A percentile compares a stretch with the other conserved stretches of the same genome.
Conservation (phyloP, 78 protist genomes). For the Diacronema lutheri region DNA sequence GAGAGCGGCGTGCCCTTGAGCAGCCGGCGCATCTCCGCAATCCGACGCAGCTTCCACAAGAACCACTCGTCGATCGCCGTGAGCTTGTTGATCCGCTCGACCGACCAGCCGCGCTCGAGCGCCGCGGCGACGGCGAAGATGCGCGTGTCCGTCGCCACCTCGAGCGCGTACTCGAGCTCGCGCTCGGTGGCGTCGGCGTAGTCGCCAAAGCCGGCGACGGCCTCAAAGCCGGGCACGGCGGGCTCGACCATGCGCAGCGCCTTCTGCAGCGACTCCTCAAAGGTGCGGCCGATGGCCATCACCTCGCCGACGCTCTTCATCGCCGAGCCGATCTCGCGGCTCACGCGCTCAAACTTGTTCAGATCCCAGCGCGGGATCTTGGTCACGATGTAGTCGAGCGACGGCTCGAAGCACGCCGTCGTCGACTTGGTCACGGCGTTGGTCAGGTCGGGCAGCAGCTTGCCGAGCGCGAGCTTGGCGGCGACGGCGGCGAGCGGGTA, state of each 20-base stretch:
- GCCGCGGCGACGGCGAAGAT: constrained; percentile 79
- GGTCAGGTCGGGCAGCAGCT: constrained; percentile 51
- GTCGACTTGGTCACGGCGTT: constrained; percentile 80
- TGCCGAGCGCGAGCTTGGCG: constrained; percentile 91
- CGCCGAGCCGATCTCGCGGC: constrained; percentile 56
- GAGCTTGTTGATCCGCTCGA: constrained; percentile 74
- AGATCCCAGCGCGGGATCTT: constrained; percentile 87
- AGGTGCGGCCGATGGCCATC: constrained; percentile 94
- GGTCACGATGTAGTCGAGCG: constrained; percentile 92
- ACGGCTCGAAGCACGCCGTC: constrained; percentile 94
- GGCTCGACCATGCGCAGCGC: constrained; percentile 31
- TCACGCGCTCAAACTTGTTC: constrained; percentile 75
- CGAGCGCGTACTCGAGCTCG: constrained; percentile 60
- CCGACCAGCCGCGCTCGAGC: constrained; percentile 65
- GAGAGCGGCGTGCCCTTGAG: not conserved
- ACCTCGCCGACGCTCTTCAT: constrained; percentile 97
- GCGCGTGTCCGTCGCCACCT: constrained; percentile 77
- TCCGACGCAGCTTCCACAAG: constrained; percentile 74
- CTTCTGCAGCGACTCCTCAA: constrained; percentile 90
- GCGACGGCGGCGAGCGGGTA: constrained; percentile 95
- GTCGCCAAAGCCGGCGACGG: constrained; percentile 4
- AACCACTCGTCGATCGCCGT: constrained; percentile 92
- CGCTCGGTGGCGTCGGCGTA: not conserved
- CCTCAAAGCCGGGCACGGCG: not conserved
- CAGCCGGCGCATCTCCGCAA: constrained; percentile 30